These are phyloP conservation scores for Pythium sp. DNA, from an alignment of 352 stramenopile genomes.

Conservation along the genomic window DNA sequence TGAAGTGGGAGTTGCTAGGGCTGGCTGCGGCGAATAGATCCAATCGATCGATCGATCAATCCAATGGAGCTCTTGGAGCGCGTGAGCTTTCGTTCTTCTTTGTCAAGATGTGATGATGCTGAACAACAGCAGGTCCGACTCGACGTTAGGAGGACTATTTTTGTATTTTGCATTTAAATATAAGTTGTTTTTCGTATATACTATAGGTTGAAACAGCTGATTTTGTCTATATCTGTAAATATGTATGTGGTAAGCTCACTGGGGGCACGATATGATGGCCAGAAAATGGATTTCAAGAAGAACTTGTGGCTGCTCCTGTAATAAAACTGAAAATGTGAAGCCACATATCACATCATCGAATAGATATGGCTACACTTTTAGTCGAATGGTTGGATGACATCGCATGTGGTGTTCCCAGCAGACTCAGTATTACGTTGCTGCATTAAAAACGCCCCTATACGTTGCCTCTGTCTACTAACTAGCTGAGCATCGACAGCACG, in stretches of 20 bases:
- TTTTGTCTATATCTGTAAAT: neutral
- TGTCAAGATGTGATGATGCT: neutral
- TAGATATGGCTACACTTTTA: neutral
- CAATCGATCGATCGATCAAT: neutral
- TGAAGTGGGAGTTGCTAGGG: neutral
- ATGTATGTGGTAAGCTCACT: neutral
- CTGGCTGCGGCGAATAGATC: neutral
- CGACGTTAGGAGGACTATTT: neutral
- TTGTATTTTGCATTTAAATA: neutral
- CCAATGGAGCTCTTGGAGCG: conserved; percentile 3
- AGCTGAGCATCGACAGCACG: conserved; percentile 21
- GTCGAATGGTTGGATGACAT: neutral
- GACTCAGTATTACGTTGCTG: neutral
- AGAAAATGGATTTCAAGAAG: neutral
- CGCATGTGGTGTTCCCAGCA: neutral
- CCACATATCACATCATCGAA: neutral
- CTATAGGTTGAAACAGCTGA: neutral
- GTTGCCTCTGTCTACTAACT: neutral
- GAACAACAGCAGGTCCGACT: neutral
- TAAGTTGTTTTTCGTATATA: neutral
- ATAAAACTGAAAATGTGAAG: neutral
- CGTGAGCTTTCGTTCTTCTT: neutral
- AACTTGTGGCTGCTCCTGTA: neutral
- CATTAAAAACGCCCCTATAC: neutral
- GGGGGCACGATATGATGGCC: neutral